Percentiles rank a stretch among this genome's conserved stretches.
phyloP scores from a whole-genome alignment of 2,329 filamentous ascomycete genomes.

The Celoporthe dispersa region DNA sequence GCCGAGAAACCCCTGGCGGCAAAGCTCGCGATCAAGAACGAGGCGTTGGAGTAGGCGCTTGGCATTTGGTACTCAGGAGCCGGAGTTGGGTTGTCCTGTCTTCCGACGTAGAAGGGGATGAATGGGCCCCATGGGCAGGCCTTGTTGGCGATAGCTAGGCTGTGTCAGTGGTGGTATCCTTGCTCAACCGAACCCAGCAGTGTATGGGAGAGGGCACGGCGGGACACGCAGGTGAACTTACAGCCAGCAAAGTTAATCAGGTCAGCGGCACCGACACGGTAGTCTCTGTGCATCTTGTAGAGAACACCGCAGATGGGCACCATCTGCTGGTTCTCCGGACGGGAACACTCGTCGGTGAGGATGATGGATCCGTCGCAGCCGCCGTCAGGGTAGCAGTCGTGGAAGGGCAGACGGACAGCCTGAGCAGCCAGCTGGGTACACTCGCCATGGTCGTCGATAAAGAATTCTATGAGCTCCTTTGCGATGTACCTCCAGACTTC shows the following conservation, averaged over 20 bases:
- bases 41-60: conserved; percentile 28
- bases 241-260: conserved; percentile 28
- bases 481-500: conserved; percentile 22
- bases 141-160: conserved; percentile 34
- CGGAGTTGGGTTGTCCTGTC: conserved; percentile 34
- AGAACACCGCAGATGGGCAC: conserved; percentile 19
- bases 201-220: neutral
- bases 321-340: conserved; percentile 17
- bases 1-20: conserved; percentile 34
- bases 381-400: conserved; percentile 27
- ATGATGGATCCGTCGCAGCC: conserved; percentile 29
- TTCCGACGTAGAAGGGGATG: conserved; percentile 35
- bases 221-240: too few relatives aligned
- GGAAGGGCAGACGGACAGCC: conserved; percentile 27
- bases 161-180: neutral
- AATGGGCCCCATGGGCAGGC: conserved; percentile 34
- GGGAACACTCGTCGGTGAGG: conserved; percentile 23
- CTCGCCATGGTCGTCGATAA: conserved; percentile 19
- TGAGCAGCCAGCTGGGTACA: conserved; percentile 21
- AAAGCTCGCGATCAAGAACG: conserved; percentile 31
- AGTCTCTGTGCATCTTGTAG: conserved; percentile 5
- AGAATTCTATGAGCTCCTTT: conserved; percentile 18
- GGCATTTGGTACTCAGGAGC: conserved; percentile 33
- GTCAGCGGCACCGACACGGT: conserved; percentile 22
- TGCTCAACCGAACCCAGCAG: too few relatives aligned